Percentiles rank a stretch among this genome's conserved stretches.
Conservation (phyloP, 495 filamentous ascomycete species). For the Penicillium taxi region DNA sequence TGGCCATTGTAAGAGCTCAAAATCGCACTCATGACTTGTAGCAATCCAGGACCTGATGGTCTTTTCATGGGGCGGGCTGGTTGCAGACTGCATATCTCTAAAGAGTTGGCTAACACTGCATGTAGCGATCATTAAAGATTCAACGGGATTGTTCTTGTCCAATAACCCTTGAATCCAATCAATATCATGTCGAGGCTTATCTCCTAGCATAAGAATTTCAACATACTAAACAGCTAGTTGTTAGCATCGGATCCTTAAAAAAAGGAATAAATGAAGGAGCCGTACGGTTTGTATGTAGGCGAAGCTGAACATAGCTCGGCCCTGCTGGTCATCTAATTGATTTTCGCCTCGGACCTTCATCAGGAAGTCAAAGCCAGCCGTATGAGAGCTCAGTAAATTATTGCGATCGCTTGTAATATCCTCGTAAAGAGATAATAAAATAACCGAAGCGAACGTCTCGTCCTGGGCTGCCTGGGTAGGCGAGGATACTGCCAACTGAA, state of each 20-base stretch:
- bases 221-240: conserved; percentile 24
- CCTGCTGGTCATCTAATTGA: conserved; percentile 25
- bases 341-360: conserved; percentile 30
- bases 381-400: conserved; percentile 36
- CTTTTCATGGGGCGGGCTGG: conserved; percentile 11
- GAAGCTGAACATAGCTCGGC: conserved; percentile 37
- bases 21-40: conserved; percentile 18
- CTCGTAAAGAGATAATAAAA: conserved; percentile 35
- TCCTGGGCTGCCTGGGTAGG: conserved; percentile 30
- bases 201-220: conserved; percentile 32
- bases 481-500: conserved; percentile 24
- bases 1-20: conserved; percentile 31
- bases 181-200: conserved; percentile 25
- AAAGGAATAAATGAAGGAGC: neutral
- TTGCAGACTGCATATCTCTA: conserved; percentile 14
- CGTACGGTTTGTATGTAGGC: conserved; percentile 37
- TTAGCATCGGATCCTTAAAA: conserved; percentile 5
- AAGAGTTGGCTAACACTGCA: conserved; percentile 29
- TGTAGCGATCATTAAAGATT: conserved; percentile 29
- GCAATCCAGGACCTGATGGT: conserved; percentile 21
- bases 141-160: conserved; percentile 26
- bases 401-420: conserved; percentile 35
- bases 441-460: conserved; percentile 36
- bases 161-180: conserved; percentile 25
- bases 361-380: conserved; percentile 35